These are phyloP conservation scores for Mycena haematopus DNA, from an alignment of 768 basidiomycete species.

Conservation along the genomic window DNA sequence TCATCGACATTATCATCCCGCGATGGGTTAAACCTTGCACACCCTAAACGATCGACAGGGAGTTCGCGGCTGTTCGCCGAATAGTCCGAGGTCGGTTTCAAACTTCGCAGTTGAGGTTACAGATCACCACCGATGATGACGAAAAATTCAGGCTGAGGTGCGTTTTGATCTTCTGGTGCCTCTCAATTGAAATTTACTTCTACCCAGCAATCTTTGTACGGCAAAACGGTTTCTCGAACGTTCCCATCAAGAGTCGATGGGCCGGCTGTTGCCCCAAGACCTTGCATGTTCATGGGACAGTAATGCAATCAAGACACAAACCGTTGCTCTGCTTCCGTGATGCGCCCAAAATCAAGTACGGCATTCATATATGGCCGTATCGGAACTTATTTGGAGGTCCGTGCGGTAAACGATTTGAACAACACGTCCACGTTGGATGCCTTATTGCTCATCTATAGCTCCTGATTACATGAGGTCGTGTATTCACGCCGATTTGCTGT, in stretches of 20 bases:
- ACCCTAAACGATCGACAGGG: too few species aligned
- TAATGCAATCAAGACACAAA: not conserved
- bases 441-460: too few species aligned
- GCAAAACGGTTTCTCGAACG: not conserved
- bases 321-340: not conserved
- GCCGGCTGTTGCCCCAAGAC: not conserved
- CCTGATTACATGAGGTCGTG: not conserved
- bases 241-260: not conserved
- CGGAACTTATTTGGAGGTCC: not conserved
- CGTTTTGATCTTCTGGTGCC: not conserved
- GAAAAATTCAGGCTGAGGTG: not conserved
- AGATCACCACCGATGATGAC: not conserved
- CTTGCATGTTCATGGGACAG: not conserved
- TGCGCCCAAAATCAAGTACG: slow-evolving; percentile 1
- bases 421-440: too few species aligned
- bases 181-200: not conserved
- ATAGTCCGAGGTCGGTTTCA: too few species aligned
- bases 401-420: too few species aligned
- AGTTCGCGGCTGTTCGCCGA: too few species aligned
- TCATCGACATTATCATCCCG: too few species aligned
- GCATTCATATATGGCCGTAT: not conserved
- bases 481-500: slow-evolving; percentile 5
- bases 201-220: not conserved
- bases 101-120: not conserved
- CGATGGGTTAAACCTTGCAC: too few species aligned